Conservation (phyloP, 257 asterid species). For the Przewalskia tangutica region DNA sequence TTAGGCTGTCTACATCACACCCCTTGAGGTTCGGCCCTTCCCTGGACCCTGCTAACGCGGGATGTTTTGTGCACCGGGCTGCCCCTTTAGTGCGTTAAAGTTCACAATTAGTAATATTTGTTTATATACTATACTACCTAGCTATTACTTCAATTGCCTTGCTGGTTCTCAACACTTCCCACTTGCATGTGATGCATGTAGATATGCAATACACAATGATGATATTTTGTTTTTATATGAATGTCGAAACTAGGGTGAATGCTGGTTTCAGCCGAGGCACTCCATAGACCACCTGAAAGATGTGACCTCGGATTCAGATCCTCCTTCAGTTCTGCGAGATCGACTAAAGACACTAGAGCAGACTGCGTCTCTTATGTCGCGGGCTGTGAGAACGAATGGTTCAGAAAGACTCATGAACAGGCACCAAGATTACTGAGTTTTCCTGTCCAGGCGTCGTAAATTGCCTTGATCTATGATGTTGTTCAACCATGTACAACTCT, state of each 20-base stretch:
- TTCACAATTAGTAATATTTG: not conserved
- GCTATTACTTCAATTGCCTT: not conserved
- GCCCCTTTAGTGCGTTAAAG: not conserved
- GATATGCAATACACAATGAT: not conserved
- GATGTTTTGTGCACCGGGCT: too few relatives aligned
- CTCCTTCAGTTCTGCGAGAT: not conserved
- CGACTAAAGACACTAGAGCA: conserved; percentile 10
- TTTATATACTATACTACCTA: not conserved
- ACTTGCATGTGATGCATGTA: not conserved
- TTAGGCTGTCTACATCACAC: too few relatives aligned
- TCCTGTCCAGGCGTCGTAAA: not conserved
- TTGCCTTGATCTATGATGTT: not conserved
- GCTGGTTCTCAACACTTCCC: not conserved
- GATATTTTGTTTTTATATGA: not conserved
- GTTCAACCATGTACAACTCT: not conserved
- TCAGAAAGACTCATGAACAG: not conserved
- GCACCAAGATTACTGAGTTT: conserved; percentile 21
- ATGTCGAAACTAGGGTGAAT: conserved; percentile 5
- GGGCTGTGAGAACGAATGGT: conserved; percentile 5
- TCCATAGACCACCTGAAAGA: not conserved
- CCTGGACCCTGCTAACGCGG: too few relatives aligned
- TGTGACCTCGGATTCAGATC: not conserved
- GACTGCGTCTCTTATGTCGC: conserved; percentile 16
- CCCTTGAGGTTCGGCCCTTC: too few relatives aligned
- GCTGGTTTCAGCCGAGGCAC: conserved; percentile 18